These are phyloP conservation scores for Lodderomyces metapsilosis DNA, from an alignment of 1,139 yeast genomes.

Conservation along the genomic window DNA sequence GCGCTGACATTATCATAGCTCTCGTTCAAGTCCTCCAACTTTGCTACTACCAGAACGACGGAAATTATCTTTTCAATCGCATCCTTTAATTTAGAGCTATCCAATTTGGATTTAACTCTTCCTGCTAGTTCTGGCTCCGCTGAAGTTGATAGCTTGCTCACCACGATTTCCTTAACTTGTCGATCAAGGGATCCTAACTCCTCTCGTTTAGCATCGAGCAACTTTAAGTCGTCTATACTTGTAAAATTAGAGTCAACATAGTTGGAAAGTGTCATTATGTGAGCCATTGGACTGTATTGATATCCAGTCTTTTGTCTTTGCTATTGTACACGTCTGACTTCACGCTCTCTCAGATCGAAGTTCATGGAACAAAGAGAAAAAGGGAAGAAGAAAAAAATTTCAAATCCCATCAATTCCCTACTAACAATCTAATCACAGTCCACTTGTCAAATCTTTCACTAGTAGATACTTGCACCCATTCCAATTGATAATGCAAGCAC, in stretches of 20 bases:
- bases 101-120: slow-evolving; percentile 4
- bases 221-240: slow-evolving; percentile 26
- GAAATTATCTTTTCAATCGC: slow-evolving; percentile 10
- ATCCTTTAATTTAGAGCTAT: slow-evolving; percentile 3
- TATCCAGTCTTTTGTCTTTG: neutral
- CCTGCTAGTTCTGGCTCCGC: neutral
- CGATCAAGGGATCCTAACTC: slow-evolving; percentile 19
- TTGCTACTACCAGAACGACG: slow-evolving; percentile 9
- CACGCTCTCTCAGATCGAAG: neutral
- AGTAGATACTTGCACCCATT: too few relatives aligned
- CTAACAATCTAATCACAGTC: too few relatives aligned
- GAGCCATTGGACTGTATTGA: neutral
- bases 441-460: too few relatives aligned
- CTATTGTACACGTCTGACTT: neutral
- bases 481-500: slow-evolving; percentile 41
- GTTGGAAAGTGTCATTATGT: slow-evolving; percentile 17
- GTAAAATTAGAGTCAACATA: slow-evolving; percentile 29
- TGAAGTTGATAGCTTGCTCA: neutral
- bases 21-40: slow-evolving; percentile 3
- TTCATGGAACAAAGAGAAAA: slow-evolving; percentile 2
- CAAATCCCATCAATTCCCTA: neutral
- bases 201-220: slow-evolving; percentile 20
- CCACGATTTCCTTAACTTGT: slow-evolving; percentile 15
- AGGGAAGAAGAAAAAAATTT: slow-evolving; percentile 3
- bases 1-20: slow-evolving; percentile 13